phyloP scores from a whole-genome alignment of 441 rosid genomes.

The Jatropha podagrica region DNA sequence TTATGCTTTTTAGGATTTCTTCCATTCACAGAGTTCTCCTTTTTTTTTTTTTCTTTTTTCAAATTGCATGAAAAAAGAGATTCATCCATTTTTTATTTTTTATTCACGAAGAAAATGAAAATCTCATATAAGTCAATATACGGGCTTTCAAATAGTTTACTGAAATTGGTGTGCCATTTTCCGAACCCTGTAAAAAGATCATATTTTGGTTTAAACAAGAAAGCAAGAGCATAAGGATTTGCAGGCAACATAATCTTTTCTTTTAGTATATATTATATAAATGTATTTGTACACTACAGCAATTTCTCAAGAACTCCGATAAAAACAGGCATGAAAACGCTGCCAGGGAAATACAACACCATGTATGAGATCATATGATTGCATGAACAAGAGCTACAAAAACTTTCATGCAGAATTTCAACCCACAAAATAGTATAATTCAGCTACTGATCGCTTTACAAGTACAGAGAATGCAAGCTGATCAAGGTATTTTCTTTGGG shows the following conservation, averaged over 20 bases:
- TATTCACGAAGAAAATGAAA: background rate
- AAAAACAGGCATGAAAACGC: background rate
- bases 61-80: background rate
- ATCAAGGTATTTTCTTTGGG: background rate
- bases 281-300: background rate
- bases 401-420: constrained; percentile 16
- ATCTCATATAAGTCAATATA: too few species aligned
- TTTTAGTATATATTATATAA: background rate
- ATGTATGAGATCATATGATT: background rate
- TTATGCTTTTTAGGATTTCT: too few species aligned
- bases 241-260: background rate
- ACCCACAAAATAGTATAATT: background rate
- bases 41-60: too few species aligned
- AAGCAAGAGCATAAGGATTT: background rate
- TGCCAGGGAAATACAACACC: constrained; percentile 8
- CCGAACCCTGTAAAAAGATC: background rate
- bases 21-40: too few species aligned
- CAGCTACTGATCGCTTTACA: background rate
- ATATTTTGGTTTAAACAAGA: background rate
- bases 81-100: too few species aligned
- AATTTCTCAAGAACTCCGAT: background rate
- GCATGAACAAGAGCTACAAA: constrained; percentile 5
- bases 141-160: too few species aligned
- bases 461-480: constrained; percentile 8
- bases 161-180: background rate